Evolutionary conservation across 495 filamentous ascomycete genomes (phyloP), one percentile per base, ranked within the genome.

Genomic region (Extremus antarcticus): DNA sequence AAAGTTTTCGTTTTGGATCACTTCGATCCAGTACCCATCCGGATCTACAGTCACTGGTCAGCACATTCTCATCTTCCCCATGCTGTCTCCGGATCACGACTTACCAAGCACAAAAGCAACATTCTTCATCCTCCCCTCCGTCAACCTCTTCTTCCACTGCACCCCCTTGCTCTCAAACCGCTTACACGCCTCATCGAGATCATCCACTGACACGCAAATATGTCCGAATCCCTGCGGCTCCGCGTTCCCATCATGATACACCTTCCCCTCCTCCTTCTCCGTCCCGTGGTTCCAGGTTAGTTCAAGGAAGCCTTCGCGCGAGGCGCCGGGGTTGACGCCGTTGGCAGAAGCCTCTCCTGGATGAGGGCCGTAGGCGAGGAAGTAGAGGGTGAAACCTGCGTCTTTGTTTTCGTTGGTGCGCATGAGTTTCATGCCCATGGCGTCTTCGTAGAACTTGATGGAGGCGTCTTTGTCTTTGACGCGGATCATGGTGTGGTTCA

Each of bases 201-300:
- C 83, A 63, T 98, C 92, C 13, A 95, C 91, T n/a, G 84, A 80
- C 49, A 98, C 73, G 65, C 86, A 88, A 56, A 94, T 88, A 64
- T 94, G 88, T 0, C 91, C 91, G 62, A 95, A 98, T 24, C 92
- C 92, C 68, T 96, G 88, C 1, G 90, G 92, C 68, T 94, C 74
- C 20, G 80, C 73, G 68, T 98, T 98, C 10, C 92, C 92, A 60
- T 94, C 83, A 65, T 98, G 92, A 65, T 98, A 98, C 43, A 82
- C 82, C 63, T 89, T 88, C 46, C 76, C 73, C 53, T 82, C 76
- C 61, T 96, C 81, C 65, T 87, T 91, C 76, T 98, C 92, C 1
- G 92, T 96, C 41, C 92, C 92, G 59, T 95, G 92, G 66, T 98
- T 96, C 87, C 88, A 95, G 20, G 90, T 96, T 61, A 98, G 65